phyloP scores from a whole-genome alignment of 208 protist genomes.

The Vickermania ingenoplastis region DNA sequence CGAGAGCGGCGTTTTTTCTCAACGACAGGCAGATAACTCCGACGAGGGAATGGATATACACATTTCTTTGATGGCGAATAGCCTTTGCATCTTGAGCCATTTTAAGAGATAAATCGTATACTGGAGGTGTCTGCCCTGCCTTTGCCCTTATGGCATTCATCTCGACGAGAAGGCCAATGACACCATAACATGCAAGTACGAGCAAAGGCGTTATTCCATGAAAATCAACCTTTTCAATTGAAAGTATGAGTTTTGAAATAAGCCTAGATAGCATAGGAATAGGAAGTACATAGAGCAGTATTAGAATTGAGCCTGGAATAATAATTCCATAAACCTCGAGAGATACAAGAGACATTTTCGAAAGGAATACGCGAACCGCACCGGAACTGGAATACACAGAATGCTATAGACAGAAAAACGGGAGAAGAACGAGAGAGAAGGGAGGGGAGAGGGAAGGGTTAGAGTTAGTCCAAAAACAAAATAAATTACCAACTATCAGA shows the following conservation, averaged over 20 bases:
- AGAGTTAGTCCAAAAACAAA: constrained; percentile 6
- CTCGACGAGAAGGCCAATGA: background rate
- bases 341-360: background rate
- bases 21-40: background rate
- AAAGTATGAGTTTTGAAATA: background rate
- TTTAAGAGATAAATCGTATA: background rate
- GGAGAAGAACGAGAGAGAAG: constrained; percentile 8
- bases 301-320: background rate
- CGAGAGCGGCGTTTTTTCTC: background rate
- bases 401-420: background rate
- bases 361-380: too few species aligned
- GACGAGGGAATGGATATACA: background rate
- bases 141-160: background rate
- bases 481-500: constrained; percentile 1
- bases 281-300: background rate
- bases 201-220: background rate
- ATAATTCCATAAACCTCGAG: background rate
- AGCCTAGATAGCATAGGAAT: background rate
- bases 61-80: background rate
- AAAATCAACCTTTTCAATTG: background rate
- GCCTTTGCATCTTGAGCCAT: background rate
- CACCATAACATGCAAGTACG: background rate
- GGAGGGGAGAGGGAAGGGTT: constrained; percentile 3
- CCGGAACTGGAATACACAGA: too few species aligned
- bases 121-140: background rate